phyloP scores from a whole-genome alignment of 768 basidiomycete species.

The Rubroboletus satanas region DNA sequence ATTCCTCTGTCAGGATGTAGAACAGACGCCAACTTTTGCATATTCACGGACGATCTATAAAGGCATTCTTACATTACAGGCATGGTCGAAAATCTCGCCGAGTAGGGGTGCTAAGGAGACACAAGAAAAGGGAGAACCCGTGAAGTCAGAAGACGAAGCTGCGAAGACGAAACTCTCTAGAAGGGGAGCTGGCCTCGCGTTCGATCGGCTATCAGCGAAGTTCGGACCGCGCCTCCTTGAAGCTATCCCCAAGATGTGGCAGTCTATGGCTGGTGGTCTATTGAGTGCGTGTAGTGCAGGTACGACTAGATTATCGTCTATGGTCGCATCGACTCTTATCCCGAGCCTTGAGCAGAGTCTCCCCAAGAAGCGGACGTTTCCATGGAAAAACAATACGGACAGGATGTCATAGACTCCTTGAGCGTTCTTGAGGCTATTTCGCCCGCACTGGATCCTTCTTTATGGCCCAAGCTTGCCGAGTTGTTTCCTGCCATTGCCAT shows the following conservation, averaged over 20 bases:
- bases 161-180: conserved; percentile 68
- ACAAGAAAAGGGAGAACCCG: conserved; percentile 39
- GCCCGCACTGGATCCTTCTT: conserved; percentile 64
- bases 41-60: conserved; percentile 54
- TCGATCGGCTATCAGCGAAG: conserved; percentile 67
- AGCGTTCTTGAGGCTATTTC: conserved; percentile 84
- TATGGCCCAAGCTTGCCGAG: conserved; percentile 65
- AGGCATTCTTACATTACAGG: conserved; percentile 76
- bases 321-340: neutral
- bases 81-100: conserved; percentile 36
- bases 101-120: conserved; percentile 37
- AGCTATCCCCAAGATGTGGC: conserved; percentile 92
- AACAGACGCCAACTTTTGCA: conserved; percentile 86
- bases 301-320: conserved; percentile 32
- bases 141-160: conserved; percentile 50
- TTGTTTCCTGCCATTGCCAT: conserved; percentile 74
- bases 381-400: conserved; percentile 73
- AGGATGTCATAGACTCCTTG: conserved; percentile 89
- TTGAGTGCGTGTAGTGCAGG: conserved; percentile 63
- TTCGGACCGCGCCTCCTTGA: conserved; percentile 74
- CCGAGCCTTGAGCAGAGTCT: conserved; percentile 38
- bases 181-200: conserved; percentile 81
- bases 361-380: conserved; percentile 55
- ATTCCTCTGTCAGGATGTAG: conserved; percentile 89
- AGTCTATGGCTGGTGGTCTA: conserved; percentile 80